These are phyloP conservation scores for Apophysomyces elegans DNA, from an alignment of 371 early-diverging fungal species.

Conservation along the genomic window DNA sequence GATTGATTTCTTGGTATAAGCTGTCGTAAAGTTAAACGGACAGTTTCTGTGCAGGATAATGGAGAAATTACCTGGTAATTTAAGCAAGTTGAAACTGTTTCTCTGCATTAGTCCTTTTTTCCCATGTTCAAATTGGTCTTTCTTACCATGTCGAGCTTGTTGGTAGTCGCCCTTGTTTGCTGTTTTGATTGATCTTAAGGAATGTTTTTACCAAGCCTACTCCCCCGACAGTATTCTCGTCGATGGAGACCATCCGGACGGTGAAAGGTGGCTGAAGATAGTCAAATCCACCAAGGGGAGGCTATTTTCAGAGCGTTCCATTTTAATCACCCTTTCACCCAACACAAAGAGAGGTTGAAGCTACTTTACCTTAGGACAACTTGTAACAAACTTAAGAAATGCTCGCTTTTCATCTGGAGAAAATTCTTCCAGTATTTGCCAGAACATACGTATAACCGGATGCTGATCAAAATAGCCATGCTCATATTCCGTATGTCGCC, in stretches of 20 bases:
- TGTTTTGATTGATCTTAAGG: conserved; percentile 39
- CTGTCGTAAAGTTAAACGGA: conserved; percentile 14
- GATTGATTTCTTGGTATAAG: conserved; percentile 58
- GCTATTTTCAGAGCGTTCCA: conserved; percentile 44
- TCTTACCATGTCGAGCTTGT: conserved; percentile 57
- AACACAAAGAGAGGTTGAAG: neutral
- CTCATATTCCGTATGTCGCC: conserved; percentile 83
- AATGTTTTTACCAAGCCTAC: conserved; percentile 48
- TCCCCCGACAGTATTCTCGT: conserved; percentile 20
- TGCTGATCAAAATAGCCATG: conserved; percentile 81
- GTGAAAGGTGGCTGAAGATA: conserved; percentile 77
- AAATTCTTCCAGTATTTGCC: conserved; percentile 77
- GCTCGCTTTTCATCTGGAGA: conserved; percentile 67
- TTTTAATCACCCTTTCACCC: neutral
- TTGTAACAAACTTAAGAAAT: conserved; percentile 88
- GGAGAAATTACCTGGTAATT: conserved; percentile 68
- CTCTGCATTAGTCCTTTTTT: neutral
- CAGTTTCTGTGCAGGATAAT: neutral
- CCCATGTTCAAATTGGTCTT: neutral
- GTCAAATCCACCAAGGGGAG: conserved; percentile 88
- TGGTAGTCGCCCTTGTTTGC: conserved; percentile 54
- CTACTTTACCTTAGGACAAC: conserved; percentile 67
- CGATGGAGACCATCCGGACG: conserved; percentile 61
- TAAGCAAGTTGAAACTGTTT: conserved; percentile 87
- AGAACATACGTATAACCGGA: conserved; percentile 77